Evolutionary conservation across 2,329 filamentous ascomycete species (phyloP).

Genomic region (Fusarium citri): DNA sequence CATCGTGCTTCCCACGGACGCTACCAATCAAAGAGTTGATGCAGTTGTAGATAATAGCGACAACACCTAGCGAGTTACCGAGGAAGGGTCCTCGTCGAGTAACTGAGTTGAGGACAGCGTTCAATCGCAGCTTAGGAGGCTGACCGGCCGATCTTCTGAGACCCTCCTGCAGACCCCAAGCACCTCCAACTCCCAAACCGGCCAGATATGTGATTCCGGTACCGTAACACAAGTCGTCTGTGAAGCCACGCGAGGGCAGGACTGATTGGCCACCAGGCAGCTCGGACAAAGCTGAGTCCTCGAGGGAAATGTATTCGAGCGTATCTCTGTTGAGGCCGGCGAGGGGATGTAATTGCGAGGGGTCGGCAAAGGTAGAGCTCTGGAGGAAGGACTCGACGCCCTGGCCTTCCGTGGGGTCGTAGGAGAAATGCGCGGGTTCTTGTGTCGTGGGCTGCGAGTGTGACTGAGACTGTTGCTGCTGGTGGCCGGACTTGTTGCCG

Average conservation of each 20-base stretch:
- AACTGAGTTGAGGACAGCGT: constrained; percentile 93
- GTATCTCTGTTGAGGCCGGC: constrained; percentile 92
- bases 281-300: constrained; percentile 89
- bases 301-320: constrained; percentile 93
- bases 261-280: constrained; percentile 87
- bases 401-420: constrained; percentile 78
- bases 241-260: constrained; percentile 95
- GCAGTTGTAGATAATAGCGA: constrained; percentile 96
- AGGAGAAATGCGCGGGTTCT: constrained; percentile 66
- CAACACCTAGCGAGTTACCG: constrained; percentile 94
- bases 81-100: constrained; percentile 93
- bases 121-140: constrained; percentile 91
- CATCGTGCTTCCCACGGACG: constrained; percentile 85
- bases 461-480: constrained; percentile 56
- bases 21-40: constrained; percentile 87
- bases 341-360: constrained; percentile 89
- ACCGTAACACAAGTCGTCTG: constrained; percentile 97
- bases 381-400: constrained; percentile 90
- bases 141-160: constrained; percentile 79
- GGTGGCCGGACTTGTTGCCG: constrained; percentile 62
- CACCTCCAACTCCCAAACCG: constrained; percentile 86
- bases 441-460: constrained; percentile 54
- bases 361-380: constrained; percentile 82
- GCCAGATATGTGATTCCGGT: constrained; percentile 93
- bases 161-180: constrained; percentile 93